Base-by-base conservation (phyloP, 1,284 basidiomycete genomes). In the Boletellus deceptivus region DNA sequence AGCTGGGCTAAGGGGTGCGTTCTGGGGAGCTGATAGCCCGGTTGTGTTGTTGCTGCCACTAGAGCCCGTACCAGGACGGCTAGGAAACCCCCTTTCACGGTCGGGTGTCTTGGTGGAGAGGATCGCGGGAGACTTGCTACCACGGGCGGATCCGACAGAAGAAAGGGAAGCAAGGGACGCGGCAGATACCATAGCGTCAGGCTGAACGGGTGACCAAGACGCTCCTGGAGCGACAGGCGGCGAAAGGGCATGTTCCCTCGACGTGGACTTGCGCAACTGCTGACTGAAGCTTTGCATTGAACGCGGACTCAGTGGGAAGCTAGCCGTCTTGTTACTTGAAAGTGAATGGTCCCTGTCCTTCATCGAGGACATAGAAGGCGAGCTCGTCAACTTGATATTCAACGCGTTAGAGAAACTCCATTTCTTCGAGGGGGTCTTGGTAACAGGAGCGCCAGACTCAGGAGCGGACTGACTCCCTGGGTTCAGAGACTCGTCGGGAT, bases 381-480 rank as follows among this genome's bases (percentile, higher is more conserved):
- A 83, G 54, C 77, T 78, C 18, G 83, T 78, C 44, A 91, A 71
- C 65, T 85, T 91, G 59, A 93, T 80, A 59, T 89, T 93, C n/a
- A 97, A 75, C 6, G 91, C 91, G 52, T 83, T 89, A 6, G 91
- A 91, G 71, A 98, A 92, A 62, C 93, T 96, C 94, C 94, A 98
- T 72, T 97, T 98, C 76, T 95, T 96, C 37, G 84, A 91, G 42
- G 89, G 87, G 2, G 88, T 87, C 70, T 86, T 87, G 47, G 77
- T 70, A 42, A 75, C 70, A 27, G 54, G 56, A 41, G 67, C 60
- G 3, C 67, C 65, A 50, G 75, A 71, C 47, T 78, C 74, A 11
- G 76, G 69, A 33, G 73, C 70, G 43, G 73, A 72, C n/a, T 56
- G 72, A 61, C 52, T 70, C 42, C 56, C 65, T 44, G 60, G 61